Evolutionary conservation across 345 rosid genomes (phyloP), one percentile per base, ranked within the genome.

Genomic region (Noccaea caerulescens): DNA sequence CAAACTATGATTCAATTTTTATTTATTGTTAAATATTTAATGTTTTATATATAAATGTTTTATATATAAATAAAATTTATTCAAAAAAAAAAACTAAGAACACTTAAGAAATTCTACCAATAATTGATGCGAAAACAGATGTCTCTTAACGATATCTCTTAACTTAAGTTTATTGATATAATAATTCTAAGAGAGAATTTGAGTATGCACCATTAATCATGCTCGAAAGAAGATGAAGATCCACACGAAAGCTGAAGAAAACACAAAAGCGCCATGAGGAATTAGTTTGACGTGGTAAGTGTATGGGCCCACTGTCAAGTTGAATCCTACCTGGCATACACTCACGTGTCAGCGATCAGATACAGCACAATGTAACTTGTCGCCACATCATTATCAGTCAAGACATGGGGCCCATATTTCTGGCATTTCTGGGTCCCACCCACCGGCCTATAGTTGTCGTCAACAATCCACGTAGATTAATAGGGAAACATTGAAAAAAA

Each of bases 331-430:
- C 67, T 76, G 75, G 75, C 75, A 11, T n/a, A 69, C 56, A 56
- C 39, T 68, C 54, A 69, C 58, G 60, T 55, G 60, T 55, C 75
- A 20, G 18, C 58, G 34, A 53, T 69, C 58, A 10, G 53, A 56
- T 11, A 47, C 50, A 72, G 37, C 41, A 45, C 23, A 55, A 54
- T 44, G 55, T 16, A 60, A 54, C 61, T 61, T 68, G 76, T 69
- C 71, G 66, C 70, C 75, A 76, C 70, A 75, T 76, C 79, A 76
- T 46, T 69, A 75, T 68, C 69, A 18, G 54, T 49, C 60, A 23
- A 36, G 0, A 12, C 11, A 5, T 41, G 62, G 70, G 65, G 1
- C 65, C 71, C 70, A 57, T 3, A 13, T 8, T 37, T 56, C 20
- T 37, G 37, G 33, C 69, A 3, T n/a, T 75, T 0, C 10, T 30